Conservation (phyloP, 306 rosid genomes). For the Lathyrus tuberosus region DNA sequence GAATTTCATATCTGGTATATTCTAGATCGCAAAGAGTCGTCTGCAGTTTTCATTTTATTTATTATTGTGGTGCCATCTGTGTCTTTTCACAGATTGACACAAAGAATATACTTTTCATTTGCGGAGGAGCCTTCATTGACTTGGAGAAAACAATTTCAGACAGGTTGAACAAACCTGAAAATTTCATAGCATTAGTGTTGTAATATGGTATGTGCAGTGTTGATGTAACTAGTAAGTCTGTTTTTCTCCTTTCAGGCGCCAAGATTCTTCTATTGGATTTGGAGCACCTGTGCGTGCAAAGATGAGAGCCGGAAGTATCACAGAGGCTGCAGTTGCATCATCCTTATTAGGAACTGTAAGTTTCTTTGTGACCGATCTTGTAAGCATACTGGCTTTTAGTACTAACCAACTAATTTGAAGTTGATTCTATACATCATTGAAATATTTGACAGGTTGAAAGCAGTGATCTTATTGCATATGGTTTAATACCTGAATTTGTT, state of each 20-base stretch:
- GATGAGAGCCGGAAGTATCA: slow-evolving; percentile 83
- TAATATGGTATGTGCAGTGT: slow-evolving; percentile 13
- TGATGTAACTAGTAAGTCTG: slow-evolving; percentile 22
- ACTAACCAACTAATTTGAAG: slow-evolving; percentile 21
- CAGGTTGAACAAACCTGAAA: slow-evolving; percentile 62
- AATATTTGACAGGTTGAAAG: slow-evolving; percentile 81
- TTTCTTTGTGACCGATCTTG: slow-evolving; percentile 31
- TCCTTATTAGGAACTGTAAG: slow-evolving; percentile 85
- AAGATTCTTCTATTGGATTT: slow-evolving; percentile 95
- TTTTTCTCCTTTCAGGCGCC: slow-evolving; percentile 61
- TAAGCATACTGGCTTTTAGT: slow-evolving; percentile 26
- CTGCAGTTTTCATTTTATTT: slow-evolving; percentile 20
- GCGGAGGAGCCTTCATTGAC: slow-evolving; percentile 97
- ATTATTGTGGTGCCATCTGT: slow-evolving; percentile 21
- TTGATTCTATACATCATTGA: slow-evolving; percentile 30
- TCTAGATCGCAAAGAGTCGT: slow-evolving; percentile 16
- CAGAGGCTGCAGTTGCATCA: slow-evolving; percentile 81
- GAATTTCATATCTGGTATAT: slow-evolving; percentile 30
- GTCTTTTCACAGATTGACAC: slow-evolving; percentile 82
- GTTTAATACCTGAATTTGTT: slow-evolving; percentile 96
- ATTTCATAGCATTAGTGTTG: slow-evolving; percentile 1
- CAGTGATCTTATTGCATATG: slow-evolving; percentile 91
- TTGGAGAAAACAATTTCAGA: slow-evolving; percentile 98
- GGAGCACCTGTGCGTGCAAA: slow-evolving; percentile 95
- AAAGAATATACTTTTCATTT: slow-evolving; percentile 93